Conservation (phyloP, 192 early-diverging fungal genomes). For the Diversispora epigaea region DNA sequence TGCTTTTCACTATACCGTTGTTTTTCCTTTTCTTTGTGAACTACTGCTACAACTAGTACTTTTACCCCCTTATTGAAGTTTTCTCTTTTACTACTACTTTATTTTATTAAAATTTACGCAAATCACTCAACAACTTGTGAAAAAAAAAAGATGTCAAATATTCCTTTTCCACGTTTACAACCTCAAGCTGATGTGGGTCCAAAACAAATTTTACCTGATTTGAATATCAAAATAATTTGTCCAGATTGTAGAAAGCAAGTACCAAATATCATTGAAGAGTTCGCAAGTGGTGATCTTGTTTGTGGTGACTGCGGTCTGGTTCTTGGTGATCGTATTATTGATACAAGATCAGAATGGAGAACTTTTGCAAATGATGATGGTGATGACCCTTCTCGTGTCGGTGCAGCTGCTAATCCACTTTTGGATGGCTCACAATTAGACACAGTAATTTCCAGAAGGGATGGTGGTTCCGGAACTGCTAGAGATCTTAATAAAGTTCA, state of each 20-base stretch:
- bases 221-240: constrained; percentile 51
- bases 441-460: constrained; percentile 77
- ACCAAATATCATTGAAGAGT: constrained; percentile 90
- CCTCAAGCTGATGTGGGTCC: constrained; percentile 13
- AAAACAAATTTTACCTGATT: constrained; percentile 23
- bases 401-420: constrained; percentile 75
- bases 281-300: constrained; percentile 82
- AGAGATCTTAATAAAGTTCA: constrained; percentile 74
- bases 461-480: constrained; percentile 72
- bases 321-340: constrained; percentile 85
- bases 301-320: constrained; percentile 91
- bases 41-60: too few species aligned
- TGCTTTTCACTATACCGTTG: too few species aligned
- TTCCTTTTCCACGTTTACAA: constrained; percentile 33
- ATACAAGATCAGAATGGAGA: constrained; percentile 95
- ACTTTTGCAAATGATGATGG: constrained; percentile 91
- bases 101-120: too few species aligned
- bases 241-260: constrained; percentile 73
- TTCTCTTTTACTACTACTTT: too few species aligned
- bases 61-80: too few species aligned
- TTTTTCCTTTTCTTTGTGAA: too few species aligned
- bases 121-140: too few species aligned
- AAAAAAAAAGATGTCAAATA: constrained; percentile 10
- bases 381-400: constrained; percentile 88
- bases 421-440: constrained; percentile 79